Base-by-base conservation (phyloP, 78 protist species). In the Dictyostelium capitatum region DNA sequence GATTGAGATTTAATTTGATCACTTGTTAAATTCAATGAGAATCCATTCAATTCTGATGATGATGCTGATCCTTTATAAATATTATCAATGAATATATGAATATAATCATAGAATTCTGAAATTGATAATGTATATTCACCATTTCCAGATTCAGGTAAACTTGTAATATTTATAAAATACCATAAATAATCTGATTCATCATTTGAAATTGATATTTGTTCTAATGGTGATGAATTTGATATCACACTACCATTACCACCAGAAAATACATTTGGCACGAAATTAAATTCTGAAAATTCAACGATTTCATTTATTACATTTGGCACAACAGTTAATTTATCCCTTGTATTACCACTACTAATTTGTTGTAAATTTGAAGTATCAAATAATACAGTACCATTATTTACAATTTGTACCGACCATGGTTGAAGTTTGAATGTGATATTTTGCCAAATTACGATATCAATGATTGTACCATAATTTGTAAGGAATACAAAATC, bases 381-480 rank as follows among this genome's bases (percentile, higher is more conserved):
- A 23, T 83, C 90, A 11, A 70, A 83, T 20, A 83, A 46, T 6
- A 50, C 20, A 10, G n/a, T 2, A 23, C 54, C 32, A 25, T 72
- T 83, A 23, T 83, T 72, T 47, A 72, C 48, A 19, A 83, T 37
- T 32, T 23, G 25, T 6, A 83, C 90, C 37, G 90, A 82, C 90
- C 90, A 83, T 54, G 64, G 73, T 32, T 69, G 20, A 28, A 83
- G 23, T 12, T 20, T 70, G 7, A 3, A n/a, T 1, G 28, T 51
- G 48, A 15, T 19, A 46, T 19, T 64, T 32, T 54, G 17, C 81
- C 67, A 53, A 3, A 5, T 11, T 14, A 72, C 53, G 12, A 0
- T 3, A 32, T 50, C 12, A 0, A 30, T 6, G 41, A 23, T 5
- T 6, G 37, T 54, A 6, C 53, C 75, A 47, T 4, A 23, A 28